Evolutionary conservation across 768 basidiomycete genomes (phyloP), one percentile per base, ranked within the genome.

Genomic region (Phylloporus arenicola): DNA sequence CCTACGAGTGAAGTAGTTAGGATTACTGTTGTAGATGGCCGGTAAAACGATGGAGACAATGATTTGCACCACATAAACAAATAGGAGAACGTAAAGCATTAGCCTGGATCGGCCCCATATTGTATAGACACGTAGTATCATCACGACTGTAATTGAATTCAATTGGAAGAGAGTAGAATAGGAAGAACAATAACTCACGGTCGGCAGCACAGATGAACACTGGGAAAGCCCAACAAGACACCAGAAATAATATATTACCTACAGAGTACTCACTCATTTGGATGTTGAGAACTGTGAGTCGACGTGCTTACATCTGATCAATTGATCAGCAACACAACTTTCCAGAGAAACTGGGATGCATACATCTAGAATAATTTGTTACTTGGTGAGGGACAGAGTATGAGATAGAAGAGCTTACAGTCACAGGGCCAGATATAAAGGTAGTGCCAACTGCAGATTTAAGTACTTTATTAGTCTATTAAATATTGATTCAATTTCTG

Each of bases 191-290:
- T 29, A 33, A 45, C 57, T 40, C 11, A 58, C 56, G 45, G 35
- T 58, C 56, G 4, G 50, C 44, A 33, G 42, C 50, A 44, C 41
- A 24, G 40, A 51, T 17, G 39, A 55, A 58, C 16, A 58, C 12
- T 1, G 30, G 20, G 12, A 30, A 55, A 1, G n/a, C 20, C 57
- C 57, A 56, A 27, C 13, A 17, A 19, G 16, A 13, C 2, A 33
- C 16, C 6, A 48, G 16, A 39, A 39, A 22, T 0, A 49, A 6
- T 11, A 17, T 22, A 19, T 24, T 58, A 24, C 57, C 57, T 57
- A 38, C 6, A 14, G 20, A 46, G 10, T 2, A 29, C 27, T 29
- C 27, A n/a, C 16, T 16, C 34, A n/a, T 34, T 16, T 3, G 3
- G 16, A n/a, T 34, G 34, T 34, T 13, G 34, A 34, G 6, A 8